Base-by-base conservation (phyloP, 163 green algal genomes). In the Coccomyxa subellipsoidea region DNA sequence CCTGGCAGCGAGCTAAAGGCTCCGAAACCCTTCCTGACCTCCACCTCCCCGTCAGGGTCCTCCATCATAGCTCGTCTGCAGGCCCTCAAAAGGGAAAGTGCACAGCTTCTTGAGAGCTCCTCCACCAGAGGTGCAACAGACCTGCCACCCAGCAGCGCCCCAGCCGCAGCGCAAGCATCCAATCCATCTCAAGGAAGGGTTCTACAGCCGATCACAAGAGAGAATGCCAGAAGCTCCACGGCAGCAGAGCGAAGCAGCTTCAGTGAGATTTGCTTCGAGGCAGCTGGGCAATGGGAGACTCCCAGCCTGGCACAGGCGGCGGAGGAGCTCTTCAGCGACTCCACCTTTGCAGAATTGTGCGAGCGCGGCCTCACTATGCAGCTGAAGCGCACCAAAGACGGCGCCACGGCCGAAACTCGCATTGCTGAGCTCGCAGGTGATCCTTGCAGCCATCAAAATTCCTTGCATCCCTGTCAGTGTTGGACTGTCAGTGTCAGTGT, bases 371-470 rank as follows among this genome's bases (percentile, higher is more conserved):
- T 97, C 78, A 90, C 85, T 35, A 87, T 85, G 77, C 89, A 94
- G 86, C 90, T 97, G 85, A 90, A 94, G 81, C 90, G 93, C 34
- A 96, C 92, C 18, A 93, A 91, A 77, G 92, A 97, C 53, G 94
- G 94, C 5, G 93, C 93, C 10, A 97, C 94, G 7, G 89, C 93
- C 18, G 86, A 94, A 75, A 94, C 89, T 23, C 89, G 92, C 38
- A 96, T 97, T 12, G 77, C 90, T 12, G 94, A 97, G 88, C 88
- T 97, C 12, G 93, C 94, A 84, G 92, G 91, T 89, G 66, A 78
- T 73, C 25, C 59, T 75, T 66, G 21, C 66, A 73, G 4, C 1
- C 47, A 59, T 1, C 47, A n/a, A n/a, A n/a, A n/a, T n/a, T n/a
- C 47, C 23, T 59, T 54, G 8, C 10, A 54, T 54, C 10, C 39